These are phyloP conservation scores for Candida buenavistaensis DNA, from an alignment of 1,139 yeast genomes.

Conservation along the genomic window DNA sequence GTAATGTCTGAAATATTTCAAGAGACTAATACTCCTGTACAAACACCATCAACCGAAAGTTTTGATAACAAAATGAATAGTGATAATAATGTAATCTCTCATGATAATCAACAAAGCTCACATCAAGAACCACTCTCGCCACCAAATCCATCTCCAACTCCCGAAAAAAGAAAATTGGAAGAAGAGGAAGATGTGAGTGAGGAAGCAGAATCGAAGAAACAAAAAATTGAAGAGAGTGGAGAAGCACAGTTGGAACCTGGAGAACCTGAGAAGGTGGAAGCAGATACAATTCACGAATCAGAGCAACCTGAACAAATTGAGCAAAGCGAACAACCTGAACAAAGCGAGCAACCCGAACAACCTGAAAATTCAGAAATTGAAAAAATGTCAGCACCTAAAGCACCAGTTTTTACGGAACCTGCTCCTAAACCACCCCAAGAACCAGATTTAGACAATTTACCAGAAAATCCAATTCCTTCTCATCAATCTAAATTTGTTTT, in stretches of 20 bases:
- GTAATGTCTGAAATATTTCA: conserved; percentile 20
- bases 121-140: conserved; percentile 41
- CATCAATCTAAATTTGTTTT: conserved; percentile 78
- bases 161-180: conserved; percentile 38
- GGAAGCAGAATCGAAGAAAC: conserved; percentile 2
- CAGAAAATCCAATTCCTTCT: conserved; percentile 72
- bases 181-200: conserved; percentile 15
- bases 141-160: conserved; percentile 47
- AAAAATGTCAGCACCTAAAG: conserved; percentile 5
- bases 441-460: conserved; percentile 70
- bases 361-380: conserved; percentile 1
- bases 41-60: conserved; percentile 40
- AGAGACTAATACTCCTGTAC: conserved; percentile 39
- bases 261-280: conserved; percentile 4
- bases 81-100: conserved; percentile 4
- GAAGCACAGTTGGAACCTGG: neutral
- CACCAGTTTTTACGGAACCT: conserved; percentile 35
- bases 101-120: conserved; percentile 9
- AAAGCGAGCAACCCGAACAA: conserved; percentile 1
- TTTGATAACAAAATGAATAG: conserved; percentile 15
- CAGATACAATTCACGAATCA: conserved; percentile 6
- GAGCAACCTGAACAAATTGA: neutral
- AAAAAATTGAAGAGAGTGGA: conserved; percentile 5
- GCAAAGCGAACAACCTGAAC: conserved; percentile 1
- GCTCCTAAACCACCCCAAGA: conserved; percentile 74